These are phyloP conservation scores for Ormosia emarginata DNA, from an alignment of 306 rosid species.

Conservation along the genomic window DNA sequence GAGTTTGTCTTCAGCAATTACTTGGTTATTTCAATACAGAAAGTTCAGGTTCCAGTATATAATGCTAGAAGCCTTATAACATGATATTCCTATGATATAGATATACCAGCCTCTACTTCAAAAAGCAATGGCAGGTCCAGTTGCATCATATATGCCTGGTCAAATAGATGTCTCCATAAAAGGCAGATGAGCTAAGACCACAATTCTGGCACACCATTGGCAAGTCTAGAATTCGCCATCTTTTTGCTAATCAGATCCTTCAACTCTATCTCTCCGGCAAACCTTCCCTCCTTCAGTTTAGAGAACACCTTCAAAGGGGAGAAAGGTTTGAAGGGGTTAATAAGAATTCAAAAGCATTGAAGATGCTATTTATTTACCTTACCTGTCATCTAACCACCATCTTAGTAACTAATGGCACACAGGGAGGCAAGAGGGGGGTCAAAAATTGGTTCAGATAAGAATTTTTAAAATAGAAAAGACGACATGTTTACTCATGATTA, in stretches of 20 bases:
- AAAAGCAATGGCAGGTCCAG: slow-evolving; percentile 11
- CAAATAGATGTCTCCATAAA: neutral
- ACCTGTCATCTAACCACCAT: neutral
- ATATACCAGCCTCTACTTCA: slow-evolving; percentile 14
- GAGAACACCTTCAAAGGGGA: slow-evolving; percentile 66
- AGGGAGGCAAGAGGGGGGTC: neutral
- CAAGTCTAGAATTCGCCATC: slow-evolving; percentile 42
- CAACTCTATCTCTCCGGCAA: slow-evolving; percentile 74
- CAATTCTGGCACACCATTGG: slow-evolving; percentile 29
- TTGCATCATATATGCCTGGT: slow-evolving; percentile 19
- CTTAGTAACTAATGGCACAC: neutral
- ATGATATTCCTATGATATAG: slow-evolving; percentile 8
- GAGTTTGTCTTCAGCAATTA: slow-evolving; percentile 1
- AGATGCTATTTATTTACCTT: neutral
- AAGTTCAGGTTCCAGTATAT: neutral
- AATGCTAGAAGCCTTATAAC: slow-evolving; percentile 12
- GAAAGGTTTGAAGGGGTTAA: slow-evolving; percentile 16
- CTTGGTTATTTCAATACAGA: neutral
- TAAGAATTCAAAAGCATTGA: slow-evolving; percentile 14
- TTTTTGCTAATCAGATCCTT: slow-evolving; percentile 44
- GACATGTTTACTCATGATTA: neutral
- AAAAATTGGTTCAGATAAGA: neutral
- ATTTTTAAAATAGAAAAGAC: neutral
- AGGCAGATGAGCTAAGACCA: slow-evolving; percentile 24
- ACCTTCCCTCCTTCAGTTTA: slow-evolving; percentile 68